Evolutionary conservation across 2,329 filamentous ascomycete genomes (phyloP).

Genomic region (Hymenoscyphus occultus): DNA sequence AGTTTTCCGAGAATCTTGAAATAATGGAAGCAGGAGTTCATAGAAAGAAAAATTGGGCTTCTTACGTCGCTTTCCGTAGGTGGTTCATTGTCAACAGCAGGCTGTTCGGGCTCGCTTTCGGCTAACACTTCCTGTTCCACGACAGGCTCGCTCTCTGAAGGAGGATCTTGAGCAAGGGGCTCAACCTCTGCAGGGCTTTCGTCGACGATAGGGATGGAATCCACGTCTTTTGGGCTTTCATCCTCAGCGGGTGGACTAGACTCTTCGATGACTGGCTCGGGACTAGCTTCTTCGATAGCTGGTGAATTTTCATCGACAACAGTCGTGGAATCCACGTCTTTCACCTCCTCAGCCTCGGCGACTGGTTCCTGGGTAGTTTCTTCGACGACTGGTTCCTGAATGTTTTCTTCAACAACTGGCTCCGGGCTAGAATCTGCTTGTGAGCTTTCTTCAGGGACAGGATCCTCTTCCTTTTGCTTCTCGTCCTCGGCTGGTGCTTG

Average conservation of each 20-base stretch:
- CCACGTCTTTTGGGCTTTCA: neutral
- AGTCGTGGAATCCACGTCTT: too few species aligned
- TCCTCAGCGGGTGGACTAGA: neutral
- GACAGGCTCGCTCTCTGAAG: neutral
- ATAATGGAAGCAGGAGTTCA: too few species aligned
- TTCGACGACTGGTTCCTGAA: neutral
- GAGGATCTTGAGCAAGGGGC: neutral
- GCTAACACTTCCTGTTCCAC: neutral
- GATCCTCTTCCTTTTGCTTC: neutral
- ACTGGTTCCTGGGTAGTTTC: neutral
- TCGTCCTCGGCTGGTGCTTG: neutral
- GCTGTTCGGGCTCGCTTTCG: neutral
- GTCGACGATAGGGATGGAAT: constrained; percentile 1
- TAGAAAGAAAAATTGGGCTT: too few species aligned
- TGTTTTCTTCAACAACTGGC: neutral
- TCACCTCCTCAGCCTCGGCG: too few species aligned
- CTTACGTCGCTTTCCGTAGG: neutral
- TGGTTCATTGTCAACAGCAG: neutral
- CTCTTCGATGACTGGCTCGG: neutral
- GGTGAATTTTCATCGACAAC: too few species aligned
- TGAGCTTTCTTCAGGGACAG: too few species aligned
- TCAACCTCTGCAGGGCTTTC: constrained; percentile 3
- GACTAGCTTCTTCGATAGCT: too few species aligned
- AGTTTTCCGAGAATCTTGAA: too few species aligned
- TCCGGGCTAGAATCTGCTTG: neutral